Conservation (phyloP, 106 monocot genomes). For the Dioscorea alata region DNA sequence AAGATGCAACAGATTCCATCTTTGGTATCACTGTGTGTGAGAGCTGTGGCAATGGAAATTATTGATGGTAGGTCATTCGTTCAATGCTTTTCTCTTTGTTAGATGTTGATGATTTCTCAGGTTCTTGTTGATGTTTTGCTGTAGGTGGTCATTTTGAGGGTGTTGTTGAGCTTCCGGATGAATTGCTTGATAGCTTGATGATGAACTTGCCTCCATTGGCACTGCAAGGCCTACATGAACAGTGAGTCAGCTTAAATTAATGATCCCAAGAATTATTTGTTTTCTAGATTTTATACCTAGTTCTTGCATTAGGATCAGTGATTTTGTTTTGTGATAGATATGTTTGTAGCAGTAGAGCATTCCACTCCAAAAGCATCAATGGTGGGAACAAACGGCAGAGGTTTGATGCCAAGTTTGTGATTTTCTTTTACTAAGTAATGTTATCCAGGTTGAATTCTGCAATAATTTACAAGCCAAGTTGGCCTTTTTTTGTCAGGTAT, state of each 20-base stretch:
- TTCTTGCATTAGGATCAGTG: constrained; percentile 3
- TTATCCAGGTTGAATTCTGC: not conserved
- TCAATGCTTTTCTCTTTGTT: not conserved
- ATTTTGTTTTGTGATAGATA: not conserved
- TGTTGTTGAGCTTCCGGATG: constrained; percentile 32
- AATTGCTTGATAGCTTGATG: constrained; percentile 28
- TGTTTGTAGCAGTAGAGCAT: not conserved
- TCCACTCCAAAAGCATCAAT: not conserved
- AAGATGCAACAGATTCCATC: constrained; percentile 23
- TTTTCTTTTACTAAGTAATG: not conserved
- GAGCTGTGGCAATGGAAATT: constrained; percentile 8
- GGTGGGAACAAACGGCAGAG: constrained; percentile 23
- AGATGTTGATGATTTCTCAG: not conserved
- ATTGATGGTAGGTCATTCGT: constrained; percentile 1
- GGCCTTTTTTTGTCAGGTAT: constrained; percentile 7
- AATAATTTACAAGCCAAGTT: not conserved
- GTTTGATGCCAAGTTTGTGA: constrained; percentile 8
- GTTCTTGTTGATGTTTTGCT: constrained; percentile 2
- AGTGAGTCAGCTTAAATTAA: constrained; percentile 15
- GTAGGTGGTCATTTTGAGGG: constrained; percentile 22
- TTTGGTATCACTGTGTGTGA: constrained; percentile 29
- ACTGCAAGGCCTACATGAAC: constrained; percentile 28
- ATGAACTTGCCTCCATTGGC: constrained; percentile 30
- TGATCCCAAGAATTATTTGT: not conserved
- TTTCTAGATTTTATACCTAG: not conserved